Evolutionary conservation across 768 basidiomycete species (phyloP).

Genomic region (Leucocoprinus leucothites): DNA sequence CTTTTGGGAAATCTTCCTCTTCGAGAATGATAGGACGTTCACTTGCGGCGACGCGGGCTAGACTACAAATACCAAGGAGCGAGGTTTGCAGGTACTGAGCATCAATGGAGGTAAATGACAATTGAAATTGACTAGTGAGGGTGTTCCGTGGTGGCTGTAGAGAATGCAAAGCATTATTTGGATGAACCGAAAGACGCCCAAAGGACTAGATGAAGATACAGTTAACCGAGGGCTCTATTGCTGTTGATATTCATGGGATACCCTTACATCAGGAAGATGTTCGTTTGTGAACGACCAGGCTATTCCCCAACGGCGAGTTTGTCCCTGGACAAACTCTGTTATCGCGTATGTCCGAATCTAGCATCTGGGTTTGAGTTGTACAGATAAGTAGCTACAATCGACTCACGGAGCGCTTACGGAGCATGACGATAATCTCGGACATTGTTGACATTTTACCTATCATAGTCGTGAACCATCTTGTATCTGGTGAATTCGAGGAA

Average conservation of each 20-base stretch:
- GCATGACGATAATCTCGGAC: slow-evolving; percentile 45
- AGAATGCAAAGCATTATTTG: slow-evolving; percentile 41
- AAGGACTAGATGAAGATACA: slow-evolving; percentile 9
- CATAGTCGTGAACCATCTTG: slow-evolving; percentile 92
- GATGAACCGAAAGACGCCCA: slow-evolving; percentile 29
- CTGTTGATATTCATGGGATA: slow-evolving; percentile 10
- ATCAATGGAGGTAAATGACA: slow-evolving; percentile 10
- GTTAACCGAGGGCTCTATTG: neutral
- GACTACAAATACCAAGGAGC: neutral
- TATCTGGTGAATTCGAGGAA: neutral
- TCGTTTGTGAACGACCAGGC: slow-evolving; percentile 75
- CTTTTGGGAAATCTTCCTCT: neutral
- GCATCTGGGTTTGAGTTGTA: neutral
- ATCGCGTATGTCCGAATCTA: slow-evolving; percentile 88
- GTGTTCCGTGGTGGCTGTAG: slow-evolving; percentile 60
- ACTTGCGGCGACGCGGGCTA: neutral
- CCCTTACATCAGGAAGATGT: slow-evolving; percentile 75
- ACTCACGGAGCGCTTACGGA: slow-evolving; percentile 41
- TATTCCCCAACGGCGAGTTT: slow-evolving; percentile 89
- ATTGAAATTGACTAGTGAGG: slow-evolving; percentile 36
- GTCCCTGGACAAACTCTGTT: slow-evolving; percentile 80
- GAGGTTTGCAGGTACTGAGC: neutral
- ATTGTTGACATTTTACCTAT: slow-evolving; percentile 85
- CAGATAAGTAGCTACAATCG: neutral
- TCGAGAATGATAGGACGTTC: slow-evolving; percentile 9